phyloP scores from a whole-genome alignment of 2,329 filamentous ascomycete species.

The Colletotrichum brevisporum region DNA sequence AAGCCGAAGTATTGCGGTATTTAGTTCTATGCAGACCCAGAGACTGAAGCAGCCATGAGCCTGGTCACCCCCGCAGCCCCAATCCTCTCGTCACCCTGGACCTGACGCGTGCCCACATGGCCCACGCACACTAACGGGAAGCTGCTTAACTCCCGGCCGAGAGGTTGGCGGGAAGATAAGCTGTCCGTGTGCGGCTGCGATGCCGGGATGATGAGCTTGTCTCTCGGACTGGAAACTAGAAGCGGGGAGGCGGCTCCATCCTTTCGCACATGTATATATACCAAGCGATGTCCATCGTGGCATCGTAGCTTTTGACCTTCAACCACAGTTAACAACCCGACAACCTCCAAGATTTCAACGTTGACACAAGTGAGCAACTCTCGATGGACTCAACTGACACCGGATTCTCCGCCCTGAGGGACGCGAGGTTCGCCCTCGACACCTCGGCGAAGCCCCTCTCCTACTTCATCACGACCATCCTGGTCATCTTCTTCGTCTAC shows the following conservation, averaged over 20 bases:
- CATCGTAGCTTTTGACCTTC: not conserved
- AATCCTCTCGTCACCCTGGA: not conserved
- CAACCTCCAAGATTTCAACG: no score
- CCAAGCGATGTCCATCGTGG: not conserved
- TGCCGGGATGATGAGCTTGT: not conserved
- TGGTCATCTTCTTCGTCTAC: constrained; percentile 18
- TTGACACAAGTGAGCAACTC: no score
- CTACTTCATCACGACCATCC: constrained; percentile 26
- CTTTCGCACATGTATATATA: not conserved
- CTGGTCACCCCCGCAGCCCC: constrained; percentile 5
- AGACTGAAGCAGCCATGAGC: no score
- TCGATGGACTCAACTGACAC: not conserved
- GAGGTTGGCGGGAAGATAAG: not conserved
- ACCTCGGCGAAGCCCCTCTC: constrained; percentile 17
- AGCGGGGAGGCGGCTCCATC: not conserved
- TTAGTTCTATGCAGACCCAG: no score
- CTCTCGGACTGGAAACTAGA: not conserved
- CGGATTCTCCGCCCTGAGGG: not conserved
- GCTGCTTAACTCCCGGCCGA: not conserved
- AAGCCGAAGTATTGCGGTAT: no score
- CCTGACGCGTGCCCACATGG: not conserved
- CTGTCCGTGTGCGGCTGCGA: not conserved
- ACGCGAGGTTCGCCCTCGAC: constrained; percentile 6
- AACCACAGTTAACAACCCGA: no score
- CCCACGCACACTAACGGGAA: not conserved